Evolutionary conservation across 2,329 filamentous ascomycete species (phyloP), one percentile per base, ranked within the genome.

Genomic region (Lithohypha guttulata): DNA sequence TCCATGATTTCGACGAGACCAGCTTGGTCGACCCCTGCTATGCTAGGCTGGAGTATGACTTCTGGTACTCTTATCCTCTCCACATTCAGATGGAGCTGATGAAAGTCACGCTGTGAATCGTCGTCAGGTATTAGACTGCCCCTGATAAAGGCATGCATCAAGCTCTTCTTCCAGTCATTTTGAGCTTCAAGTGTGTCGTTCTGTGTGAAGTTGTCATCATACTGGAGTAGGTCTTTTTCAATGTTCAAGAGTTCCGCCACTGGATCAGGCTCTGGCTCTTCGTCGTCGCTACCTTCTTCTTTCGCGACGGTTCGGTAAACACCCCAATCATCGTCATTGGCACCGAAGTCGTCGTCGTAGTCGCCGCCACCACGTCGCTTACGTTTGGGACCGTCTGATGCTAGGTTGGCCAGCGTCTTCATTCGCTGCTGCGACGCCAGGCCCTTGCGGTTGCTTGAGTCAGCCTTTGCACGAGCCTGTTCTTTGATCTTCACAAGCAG

Each of bases 271-370:
- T 93, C 87, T 35, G 93, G 86, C 53, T 89, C 83, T 50, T 95
- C 87, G 46, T 91, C 84, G 55, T 81, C 84, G 50, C 70, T 70
- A 11, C 75, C 74, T 6, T 82, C 81, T 35, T 85, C 86, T 1
- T 83, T 85, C 2, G 85, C 84, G 42, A 96, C 93, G 27, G 84
- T 84, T 38, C 91, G 80, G 61, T 98, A 98, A 10, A 98, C 85
- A 42, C 85, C 85, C 91, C 91, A 98, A 59, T 98, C 91, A 42
- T 93, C 87, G 55, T 98, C 91, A 59, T 98, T 89, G 34, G 87
- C 87, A 41, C 91, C 91, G 56, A 98, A 98, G 44, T 84, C 86
- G 57, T 98, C 91, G 53, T 98, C 91, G 56, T 96, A 89, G 3
- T 81, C 84, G n/a, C 49, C 51, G 6, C 85, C 86, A 13, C 87